Base-by-base conservation (phyloP, 1,139 yeast genomes). In the Kodamaea plutei region DNA sequence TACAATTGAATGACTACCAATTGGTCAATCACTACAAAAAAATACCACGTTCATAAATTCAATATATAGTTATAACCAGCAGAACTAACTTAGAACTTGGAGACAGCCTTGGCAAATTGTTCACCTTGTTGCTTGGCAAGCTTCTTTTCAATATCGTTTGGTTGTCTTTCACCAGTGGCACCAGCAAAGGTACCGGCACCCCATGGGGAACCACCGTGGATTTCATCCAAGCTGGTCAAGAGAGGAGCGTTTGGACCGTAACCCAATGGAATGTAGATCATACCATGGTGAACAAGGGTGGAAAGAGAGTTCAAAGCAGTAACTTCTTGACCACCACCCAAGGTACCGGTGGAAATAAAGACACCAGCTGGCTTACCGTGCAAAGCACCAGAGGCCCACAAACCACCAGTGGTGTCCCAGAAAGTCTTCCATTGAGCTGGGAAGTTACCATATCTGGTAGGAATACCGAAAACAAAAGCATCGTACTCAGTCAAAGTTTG, bases 131-230 rank as follows among this genome's bases (percentile, higher is more conserved):
- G 43, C 28, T 41, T 40, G 19, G 62, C 63, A 31, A 64, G 44
- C 32, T 54, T 55, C 47, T 56, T 51, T 44, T 64, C 69, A 39
- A 58, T 47, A 20, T 49, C 47, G 36, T 55, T 40, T 16, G 64
- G 64, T 34, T 47, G 40, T 54, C 69, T 59, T 24, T 63, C 52
- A 24, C 69, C 69, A 37, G 58, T 65, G 11, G 50, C 44, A 26
- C 59, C 62, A 21, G 69, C 67, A 38, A 50, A 56, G 30, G 64
- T 46, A 35, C 69, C 69, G 23, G 69, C 65, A 40, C 69, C 69
- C 61, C 64, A 62, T 27, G 69, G 64, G 30, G 66, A 59, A 19
- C 63, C 58, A 35, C 69, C 69, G 42, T 59, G 68, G 30, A 53
- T 47, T 47, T 61, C 65, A 2, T 52, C 54, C 36, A 59, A 36